Evolutionary conservation across 176 grass and related monocot genomes (phyloP).

Genomic region (Zea luxurians): DNA sequence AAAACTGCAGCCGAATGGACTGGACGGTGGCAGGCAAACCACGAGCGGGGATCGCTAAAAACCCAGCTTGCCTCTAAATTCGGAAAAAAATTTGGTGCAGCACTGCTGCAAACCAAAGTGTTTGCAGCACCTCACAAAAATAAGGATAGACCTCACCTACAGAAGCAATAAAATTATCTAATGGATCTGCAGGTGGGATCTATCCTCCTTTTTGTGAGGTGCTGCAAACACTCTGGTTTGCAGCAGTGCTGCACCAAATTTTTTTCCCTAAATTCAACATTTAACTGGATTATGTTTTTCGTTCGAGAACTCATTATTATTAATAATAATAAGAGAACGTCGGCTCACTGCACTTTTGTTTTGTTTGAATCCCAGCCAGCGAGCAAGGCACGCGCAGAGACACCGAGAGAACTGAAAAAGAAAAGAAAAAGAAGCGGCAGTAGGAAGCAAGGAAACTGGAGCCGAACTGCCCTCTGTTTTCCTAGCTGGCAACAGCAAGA

Average conservation of each 20-base stretch:
- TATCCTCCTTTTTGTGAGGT: too few relatives aligned
- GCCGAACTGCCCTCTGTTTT: conserved; percentile 13
- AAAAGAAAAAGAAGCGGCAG: conserved; percentile 12
- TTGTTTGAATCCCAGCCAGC: background rate
- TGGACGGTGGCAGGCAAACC: background rate
- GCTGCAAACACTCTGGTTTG: too few relatives aligned
- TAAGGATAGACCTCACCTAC: too few relatives aligned
- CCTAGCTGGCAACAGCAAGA: conserved; percentile 63
- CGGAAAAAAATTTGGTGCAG: too few relatives aligned
- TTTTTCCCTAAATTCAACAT: too few relatives aligned
- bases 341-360: background rate
- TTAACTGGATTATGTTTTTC: background rate
- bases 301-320: too few relatives aligned
- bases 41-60: background rate
- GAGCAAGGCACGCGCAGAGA: background rate
- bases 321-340: too few relatives aligned
- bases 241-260: too few relatives aligned
- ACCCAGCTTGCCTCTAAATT: background rate
- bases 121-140: too few relatives aligned
- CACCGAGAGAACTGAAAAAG: background rate
- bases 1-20: too few relatives aligned
- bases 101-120: too few relatives aligned
- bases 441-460: background rate
- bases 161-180: background rate
- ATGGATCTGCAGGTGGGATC: too few relatives aligned